Evolutionary conservation across 139 green algal genomes (phyloP).

Genomic region (Raphidocelis subcapitata): DNA sequence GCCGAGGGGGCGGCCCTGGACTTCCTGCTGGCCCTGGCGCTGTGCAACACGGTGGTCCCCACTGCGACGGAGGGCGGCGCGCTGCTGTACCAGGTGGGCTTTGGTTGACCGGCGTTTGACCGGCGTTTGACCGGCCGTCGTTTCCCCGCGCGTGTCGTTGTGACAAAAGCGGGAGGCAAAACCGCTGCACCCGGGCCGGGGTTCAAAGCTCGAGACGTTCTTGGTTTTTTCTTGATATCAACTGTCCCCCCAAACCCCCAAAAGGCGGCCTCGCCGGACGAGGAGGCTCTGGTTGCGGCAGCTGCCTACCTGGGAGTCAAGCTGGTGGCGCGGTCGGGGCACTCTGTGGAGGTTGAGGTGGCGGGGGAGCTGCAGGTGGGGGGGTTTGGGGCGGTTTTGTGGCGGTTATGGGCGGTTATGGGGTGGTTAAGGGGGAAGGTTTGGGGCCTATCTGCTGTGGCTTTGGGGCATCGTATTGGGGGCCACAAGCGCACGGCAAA

Average conservation of each 20-base stretch:
- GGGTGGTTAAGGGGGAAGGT: neutral
- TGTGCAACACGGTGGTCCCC: conserved; percentile 91
- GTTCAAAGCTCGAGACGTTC: too few species aligned
- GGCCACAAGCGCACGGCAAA: neutral
- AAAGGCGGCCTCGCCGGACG: conserved; percentile 88
- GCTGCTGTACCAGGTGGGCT: conserved; percentile 25
- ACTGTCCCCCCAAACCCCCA: neutral
- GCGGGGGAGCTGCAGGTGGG: neutral
- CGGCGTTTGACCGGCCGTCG: neutral
- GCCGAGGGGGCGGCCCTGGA: conserved; percentile 11
- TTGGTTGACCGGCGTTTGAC: neutral
- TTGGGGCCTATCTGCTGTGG: neutral
- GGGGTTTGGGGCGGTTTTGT: neutral
- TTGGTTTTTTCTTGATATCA: too few species aligned
- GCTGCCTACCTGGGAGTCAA: conserved; percentile 84
- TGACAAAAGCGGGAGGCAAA: too few species aligned
- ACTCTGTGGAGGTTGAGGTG: neutral
- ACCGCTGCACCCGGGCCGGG: too few species aligned
- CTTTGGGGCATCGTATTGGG: neutral
- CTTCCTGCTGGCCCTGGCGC: conserved; percentile 74
- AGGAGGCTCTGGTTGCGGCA: conserved; percentile 90
- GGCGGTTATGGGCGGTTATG: neutral
- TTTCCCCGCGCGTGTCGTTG: too few species aligned
- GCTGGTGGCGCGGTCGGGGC: conserved; percentile 49
- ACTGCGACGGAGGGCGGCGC: conserved; percentile 31